These are phyloP conservation scores for Fomitopsis palustris DNA, from an alignment of 1,284 basidiomycete species.

Conservation along the genomic window DNA sequence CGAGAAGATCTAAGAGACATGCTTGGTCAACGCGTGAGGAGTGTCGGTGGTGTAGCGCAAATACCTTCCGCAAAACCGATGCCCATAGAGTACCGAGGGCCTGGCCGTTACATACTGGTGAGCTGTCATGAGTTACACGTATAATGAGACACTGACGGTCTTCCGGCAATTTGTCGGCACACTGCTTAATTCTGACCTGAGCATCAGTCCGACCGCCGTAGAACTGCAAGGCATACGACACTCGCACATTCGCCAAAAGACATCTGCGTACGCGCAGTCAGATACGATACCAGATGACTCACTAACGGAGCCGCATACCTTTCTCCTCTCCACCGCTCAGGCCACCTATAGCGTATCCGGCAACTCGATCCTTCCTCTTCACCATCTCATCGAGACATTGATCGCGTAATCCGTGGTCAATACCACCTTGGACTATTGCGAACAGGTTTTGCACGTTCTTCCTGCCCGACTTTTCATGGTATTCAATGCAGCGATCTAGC, in stretches of 20 bases:
- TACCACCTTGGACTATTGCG: constrained; percentile 84
- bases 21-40: background rate
- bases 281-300: background rate
- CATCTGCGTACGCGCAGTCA: constrained; percentile 41
- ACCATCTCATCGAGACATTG: constrained; percentile 80
- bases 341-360: constrained; percentile 83
- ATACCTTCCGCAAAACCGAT: constrained; percentile 85
- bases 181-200: constrained; percentile 67
- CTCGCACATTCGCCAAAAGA: constrained; percentile 80
- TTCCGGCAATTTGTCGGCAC: constrained; percentile 66
- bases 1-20: constrained; percentile 65
- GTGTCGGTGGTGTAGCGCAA: background rate
- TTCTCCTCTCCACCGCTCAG: constrained; percentile 86
- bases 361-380: constrained; percentile 61
- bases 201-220: constrained; percentile 15
- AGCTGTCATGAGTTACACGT: too few relatives aligned
- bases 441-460: constrained; percentile 73
- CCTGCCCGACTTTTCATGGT: constrained; percentile 65
- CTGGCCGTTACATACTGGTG: constrained; percentile 33
- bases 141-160: constrained; percentile 50
- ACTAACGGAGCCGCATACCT: constrained; percentile 40
- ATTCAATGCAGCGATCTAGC: constrained; percentile 80
- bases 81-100: constrained; percentile 85
- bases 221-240: background rate
- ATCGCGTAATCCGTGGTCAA: constrained; percentile 65